Percentiles rank a stretch among this genome's conserved stretches.
phyloP scores from a whole-genome alignment of 2,329 filamentous ascomycete species.

The Botrytis fragariae region DNA sequence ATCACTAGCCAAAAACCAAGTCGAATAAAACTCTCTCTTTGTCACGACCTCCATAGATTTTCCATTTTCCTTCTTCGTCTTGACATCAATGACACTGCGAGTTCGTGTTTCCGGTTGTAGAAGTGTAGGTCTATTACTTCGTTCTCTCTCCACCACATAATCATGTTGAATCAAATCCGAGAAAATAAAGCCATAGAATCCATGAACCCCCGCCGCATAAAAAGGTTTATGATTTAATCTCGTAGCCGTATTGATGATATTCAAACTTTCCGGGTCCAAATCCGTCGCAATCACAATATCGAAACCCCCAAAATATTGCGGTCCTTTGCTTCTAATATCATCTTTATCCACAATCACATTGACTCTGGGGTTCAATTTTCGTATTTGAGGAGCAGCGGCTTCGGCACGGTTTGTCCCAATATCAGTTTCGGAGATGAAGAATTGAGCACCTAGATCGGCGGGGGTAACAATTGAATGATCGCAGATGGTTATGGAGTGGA shows the following conservation, averaged over 20 bases:
- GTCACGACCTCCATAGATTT: slow-evolving; percentile 82
- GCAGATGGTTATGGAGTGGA: slow-evolving; percentile 84
- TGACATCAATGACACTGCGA: slow-evolving; percentile 68
- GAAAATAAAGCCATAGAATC: slow-evolving; percentile 93
- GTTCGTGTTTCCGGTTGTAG: slow-evolving; percentile 70
- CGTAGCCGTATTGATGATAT: slow-evolving; percentile 81
- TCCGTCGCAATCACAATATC: slow-evolving; percentile 90
- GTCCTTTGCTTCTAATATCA: slow-evolving; percentile 64
- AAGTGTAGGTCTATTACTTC: slow-evolving; percentile 68
- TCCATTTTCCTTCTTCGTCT: slow-evolving; percentile 65
- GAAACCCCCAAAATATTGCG: slow-evolving; percentile 74
- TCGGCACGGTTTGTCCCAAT: slow-evolving; percentile 82
- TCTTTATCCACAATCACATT: slow-evolving; percentile 67
- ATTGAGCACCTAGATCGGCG: slow-evolving; percentile 76
- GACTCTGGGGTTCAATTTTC: slow-evolving; percentile 87
- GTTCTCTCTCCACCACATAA: slow-evolving; percentile 82
- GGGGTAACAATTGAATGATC: slow-evolving; percentile 75
- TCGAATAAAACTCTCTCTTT: slow-evolving; percentile 87
- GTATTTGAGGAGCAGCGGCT: slow-evolving; percentile 73
- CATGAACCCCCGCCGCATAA: slow-evolving; percentile 84
- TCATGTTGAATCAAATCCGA: slow-evolving; percentile 88
- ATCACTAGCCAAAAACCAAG: slow-evolving; percentile 78
- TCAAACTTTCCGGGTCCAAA: slow-evolving; percentile 70
- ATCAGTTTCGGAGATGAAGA: slow-evolving; percentile 70
- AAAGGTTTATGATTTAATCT: slow-evolving; percentile 76